These are phyloP conservation scores for Leishmania amazonensis DNA, from an alignment of 208 protist species.

Conservation along the genomic window DNA sequence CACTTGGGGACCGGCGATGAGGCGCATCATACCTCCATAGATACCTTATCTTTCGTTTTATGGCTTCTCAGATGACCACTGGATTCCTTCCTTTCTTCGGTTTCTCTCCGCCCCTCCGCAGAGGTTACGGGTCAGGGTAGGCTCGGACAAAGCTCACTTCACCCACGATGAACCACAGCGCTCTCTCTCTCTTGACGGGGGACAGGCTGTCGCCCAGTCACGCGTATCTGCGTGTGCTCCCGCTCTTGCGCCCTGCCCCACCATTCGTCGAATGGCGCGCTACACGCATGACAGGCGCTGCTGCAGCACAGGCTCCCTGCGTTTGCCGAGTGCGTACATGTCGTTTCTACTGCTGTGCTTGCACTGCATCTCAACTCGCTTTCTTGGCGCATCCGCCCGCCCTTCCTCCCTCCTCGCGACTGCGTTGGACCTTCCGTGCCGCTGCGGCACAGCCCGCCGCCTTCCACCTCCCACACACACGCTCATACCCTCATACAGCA, in stretches of 20 bases:
- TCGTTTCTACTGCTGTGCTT: neutral
- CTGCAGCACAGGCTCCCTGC: neutral
- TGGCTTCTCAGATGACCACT: neutral
- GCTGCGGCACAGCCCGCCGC: neutral
- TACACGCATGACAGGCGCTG: neutral
- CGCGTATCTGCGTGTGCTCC: too few species aligned
- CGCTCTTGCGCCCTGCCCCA: neutral
- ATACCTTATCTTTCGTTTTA: constrained; percentile 18
- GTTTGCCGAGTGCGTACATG: neutral
- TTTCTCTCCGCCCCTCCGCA: constrained; percentile 13
- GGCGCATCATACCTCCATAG: constrained; percentile 24
- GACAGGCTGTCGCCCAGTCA: neutral
- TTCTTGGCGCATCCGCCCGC: neutral
- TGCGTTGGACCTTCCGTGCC: neutral
- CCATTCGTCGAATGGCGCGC: neutral
- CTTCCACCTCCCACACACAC: neutral
- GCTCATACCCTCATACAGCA: neutral
- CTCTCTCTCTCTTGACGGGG: too few species aligned
- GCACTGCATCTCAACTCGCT: neutral
- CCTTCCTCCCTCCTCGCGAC: neutral
- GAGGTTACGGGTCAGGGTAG: constrained; percentile 22
- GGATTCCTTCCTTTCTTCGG: constrained; percentile 12
- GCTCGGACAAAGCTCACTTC: neutral
- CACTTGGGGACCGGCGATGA: neutral
- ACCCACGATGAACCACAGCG: neutral